phyloP scores from a whole-genome alignment of 352 stramenopile species.

The Phytophthora brassicae region DNA sequence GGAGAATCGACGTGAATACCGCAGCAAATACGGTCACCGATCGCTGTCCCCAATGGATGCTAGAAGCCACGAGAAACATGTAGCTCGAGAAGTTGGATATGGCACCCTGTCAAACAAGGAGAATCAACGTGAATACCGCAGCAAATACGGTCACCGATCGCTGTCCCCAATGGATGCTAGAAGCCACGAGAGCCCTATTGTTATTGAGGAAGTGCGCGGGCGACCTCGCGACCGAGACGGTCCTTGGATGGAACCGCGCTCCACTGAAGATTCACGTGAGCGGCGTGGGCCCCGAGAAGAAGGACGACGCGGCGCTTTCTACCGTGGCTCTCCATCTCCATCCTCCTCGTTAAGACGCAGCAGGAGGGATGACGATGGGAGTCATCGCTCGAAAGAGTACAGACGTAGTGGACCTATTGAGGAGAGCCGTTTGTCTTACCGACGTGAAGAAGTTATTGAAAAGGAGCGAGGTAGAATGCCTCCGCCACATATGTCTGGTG shows the following conservation, averaged over 20 bases:
- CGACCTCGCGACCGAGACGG: conserved; percentile 33
- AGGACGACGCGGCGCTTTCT: conserved; percentile 12
- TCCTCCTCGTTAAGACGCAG: conserved; percentile 29
- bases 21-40: conserved; percentile 22
- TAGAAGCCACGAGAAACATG: conserved; percentile 25
- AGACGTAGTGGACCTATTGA: conserved; percentile 25
- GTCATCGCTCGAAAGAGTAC: conserved; percentile 24
- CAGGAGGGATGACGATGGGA: conserved; percentile 24
- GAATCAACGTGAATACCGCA: conserved; percentile 30
- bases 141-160: conserved; percentile 24
- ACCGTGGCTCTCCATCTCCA: conserved; percentile 18
- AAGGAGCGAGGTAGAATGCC: conserved; percentile 27
- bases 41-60: conserved; percentile 26
- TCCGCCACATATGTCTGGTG: conserved; percentile 13
- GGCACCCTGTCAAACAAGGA: conserved; percentile 27
- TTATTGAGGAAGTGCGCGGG: conserved; percentile 33
- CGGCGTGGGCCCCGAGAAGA: conserved; percentile 21
- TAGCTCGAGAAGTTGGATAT: conserved; percentile 19
- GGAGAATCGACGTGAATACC: conserved; percentile 32
- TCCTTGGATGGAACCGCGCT: conserved; percentile 23
- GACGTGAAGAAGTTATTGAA: conserved; percentile 16
- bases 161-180: conserved; percentile 23
- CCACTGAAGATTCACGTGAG: conserved; percentile 18
- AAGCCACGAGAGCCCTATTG: conserved; percentile 17
- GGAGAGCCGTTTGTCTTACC: conserved; percentile 22